These are phyloP conservation scores for Rhodotorula glutinis DNA, from an alignment of 1,284 basidiomycete species.

Conservation along the genomic window DNA sequence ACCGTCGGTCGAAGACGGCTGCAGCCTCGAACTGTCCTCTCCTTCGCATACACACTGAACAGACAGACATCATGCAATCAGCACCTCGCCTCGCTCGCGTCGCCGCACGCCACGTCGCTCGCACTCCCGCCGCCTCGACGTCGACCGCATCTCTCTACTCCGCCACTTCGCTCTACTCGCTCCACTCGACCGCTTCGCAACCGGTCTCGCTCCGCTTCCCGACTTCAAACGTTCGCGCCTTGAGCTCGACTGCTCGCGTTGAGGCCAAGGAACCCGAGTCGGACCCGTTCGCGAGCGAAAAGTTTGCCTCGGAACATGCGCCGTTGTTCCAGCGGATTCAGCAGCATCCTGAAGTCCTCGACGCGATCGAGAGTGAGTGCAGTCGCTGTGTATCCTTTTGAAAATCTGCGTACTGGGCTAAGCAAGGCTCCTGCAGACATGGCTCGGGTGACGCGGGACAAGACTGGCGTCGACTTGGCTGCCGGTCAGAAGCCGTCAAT, in stretches of 20 bases:
- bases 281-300: constrained; percentile 20
- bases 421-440: constrained; percentile 8
- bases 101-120: neutral
- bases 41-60: neutral
- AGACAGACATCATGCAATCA: neutral
- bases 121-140: neutral
- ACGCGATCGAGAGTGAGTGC: constrained; percentile 25
- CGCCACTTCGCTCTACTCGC: neutral
- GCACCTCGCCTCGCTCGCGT: neutral
- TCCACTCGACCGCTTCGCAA: neutral
- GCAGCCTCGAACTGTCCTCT: too few species aligned
- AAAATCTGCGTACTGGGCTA: too few species aligned
- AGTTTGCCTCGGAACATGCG: constrained; percentile 16
- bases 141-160: neutral
- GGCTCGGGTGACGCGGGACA: constrained; percentile 19
- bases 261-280: constrained; percentile 8
- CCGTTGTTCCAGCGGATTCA: constrained; percentile 32
- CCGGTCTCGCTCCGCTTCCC: constrained; percentile 1
- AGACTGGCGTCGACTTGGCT: constrained; percentile 36
- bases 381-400: neutral
- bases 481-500: constrained; percentile 30
- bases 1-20: too few species aligned
- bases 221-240: constrained; percentile 7
- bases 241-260: neutral
- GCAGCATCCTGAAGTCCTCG: constrained; percentile 23